phyloP scores from a whole-genome alignment of 1,284 basidiomycete species.

The Vanrija humicola region DNA sequence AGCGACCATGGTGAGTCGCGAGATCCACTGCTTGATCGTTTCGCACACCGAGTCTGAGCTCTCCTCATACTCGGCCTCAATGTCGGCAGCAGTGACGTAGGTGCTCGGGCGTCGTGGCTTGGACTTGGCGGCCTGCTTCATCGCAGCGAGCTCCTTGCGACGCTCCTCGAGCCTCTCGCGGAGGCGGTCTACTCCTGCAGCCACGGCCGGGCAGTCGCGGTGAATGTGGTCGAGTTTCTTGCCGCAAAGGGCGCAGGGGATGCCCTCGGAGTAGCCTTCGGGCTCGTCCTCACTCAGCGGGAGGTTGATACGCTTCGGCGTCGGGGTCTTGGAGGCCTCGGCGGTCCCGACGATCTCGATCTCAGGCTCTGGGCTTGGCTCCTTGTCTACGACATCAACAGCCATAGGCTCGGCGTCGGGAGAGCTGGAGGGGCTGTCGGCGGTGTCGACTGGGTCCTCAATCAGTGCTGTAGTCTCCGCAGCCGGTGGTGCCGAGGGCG shows the following conservation, averaged over 20 bases:
- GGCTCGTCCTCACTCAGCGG: not conserved
- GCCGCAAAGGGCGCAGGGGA: not conserved
- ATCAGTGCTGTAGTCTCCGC: too few species aligned
- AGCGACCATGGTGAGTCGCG: constrained; percentile 16
- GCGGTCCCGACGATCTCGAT: too few species aligned
- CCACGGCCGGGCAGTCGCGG: constrained; percentile 31
- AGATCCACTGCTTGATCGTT: constrained; percentile 30
- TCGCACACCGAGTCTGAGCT: constrained; percentile 15
- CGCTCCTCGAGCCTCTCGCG: constrained; percentile 14
- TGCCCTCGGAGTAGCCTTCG: not conserved
- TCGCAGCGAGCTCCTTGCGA: not conserved
- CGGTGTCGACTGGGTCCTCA: too few species aligned
- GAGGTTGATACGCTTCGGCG: not conserved
- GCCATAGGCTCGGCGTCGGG: too few species aligned
- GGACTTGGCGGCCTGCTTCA: not conserved
- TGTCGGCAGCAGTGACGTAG: too few species aligned
- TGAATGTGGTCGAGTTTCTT: constrained; percentile 23
- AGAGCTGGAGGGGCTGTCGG: too few species aligned
- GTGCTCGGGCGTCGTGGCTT: not conserved
- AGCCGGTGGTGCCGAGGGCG: too few species aligned
- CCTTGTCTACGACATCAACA: not conserved
- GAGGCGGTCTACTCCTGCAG: constrained; percentile 21
- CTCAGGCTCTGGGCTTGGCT: not conserved
- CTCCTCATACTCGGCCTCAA: constrained; percentile 6
- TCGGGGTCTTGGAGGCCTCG: not conserved